phyloP scores from a whole-genome alignment of 352 stramenopile genomes.

The Phytophthora pseudosyringae region DNA sequence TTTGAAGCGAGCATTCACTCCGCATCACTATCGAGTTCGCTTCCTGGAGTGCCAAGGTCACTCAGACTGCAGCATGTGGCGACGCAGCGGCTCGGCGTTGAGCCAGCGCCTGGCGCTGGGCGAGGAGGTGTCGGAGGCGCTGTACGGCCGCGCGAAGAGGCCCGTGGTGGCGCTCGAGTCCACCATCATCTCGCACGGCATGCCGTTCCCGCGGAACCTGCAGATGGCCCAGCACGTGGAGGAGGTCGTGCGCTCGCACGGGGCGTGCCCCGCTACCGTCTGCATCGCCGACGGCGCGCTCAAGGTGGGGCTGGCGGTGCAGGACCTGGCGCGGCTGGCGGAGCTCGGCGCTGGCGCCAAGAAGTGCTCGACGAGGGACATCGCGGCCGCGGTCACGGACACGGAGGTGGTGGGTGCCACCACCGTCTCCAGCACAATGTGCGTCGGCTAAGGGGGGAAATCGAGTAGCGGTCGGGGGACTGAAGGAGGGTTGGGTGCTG shows the following conservation, averaged over 20 bases:
- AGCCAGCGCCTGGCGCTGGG: conserved; percentile 52
- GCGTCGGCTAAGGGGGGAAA: conserved; percentile 1
- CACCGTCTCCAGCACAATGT: conserved; percentile 98
- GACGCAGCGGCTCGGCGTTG: conserved; percentile 46
- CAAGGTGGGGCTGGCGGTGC: conserved; percentile 69
- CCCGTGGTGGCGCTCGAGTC: conserved; percentile 96
- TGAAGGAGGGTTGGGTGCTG: neutral
- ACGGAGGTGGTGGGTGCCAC: conserved; percentile 89
- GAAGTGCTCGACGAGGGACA: conserved; percentile 88
- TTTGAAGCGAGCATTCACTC: conserved; percentile 1
- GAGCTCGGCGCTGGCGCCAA: conserved; percentile 67
- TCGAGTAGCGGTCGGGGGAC: neutral
- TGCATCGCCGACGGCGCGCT: conserved; percentile 95
- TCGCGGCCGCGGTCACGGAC: conserved; percentile 76
- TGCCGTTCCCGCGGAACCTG: conserved; percentile 98
- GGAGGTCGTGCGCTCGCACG: conserved; percentile 85
- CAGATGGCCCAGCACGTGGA: conserved; percentile 93
- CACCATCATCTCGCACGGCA: conserved; percentile 99
- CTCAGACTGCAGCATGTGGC: conserved; percentile 36
- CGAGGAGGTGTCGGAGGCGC: conserved; percentile 59
- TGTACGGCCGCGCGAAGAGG: conserved; percentile 46
- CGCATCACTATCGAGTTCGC: conserved; percentile 9
- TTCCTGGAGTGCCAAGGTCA: neutral
- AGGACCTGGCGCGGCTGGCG: conserved; percentile 65
- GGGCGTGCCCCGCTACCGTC: conserved; percentile 95